Percentiles rank a stretch among this genome's conserved stretches.
Evolutionary conservation across 1,284 basidiomycete species (phyloP).

Genomic region (Pterulicium gracile): DNA sequence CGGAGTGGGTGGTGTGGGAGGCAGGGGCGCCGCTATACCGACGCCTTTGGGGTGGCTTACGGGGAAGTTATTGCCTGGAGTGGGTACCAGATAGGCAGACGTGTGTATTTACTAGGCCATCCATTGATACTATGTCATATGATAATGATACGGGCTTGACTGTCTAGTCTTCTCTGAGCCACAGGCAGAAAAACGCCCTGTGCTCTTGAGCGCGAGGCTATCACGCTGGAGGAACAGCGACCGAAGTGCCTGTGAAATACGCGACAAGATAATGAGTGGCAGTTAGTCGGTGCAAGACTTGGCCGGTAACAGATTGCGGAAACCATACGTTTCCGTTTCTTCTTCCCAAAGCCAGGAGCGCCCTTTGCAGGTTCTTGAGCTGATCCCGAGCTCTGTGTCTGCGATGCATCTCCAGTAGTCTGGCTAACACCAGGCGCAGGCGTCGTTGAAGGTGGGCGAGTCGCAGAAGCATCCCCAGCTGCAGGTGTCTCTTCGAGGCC

Average conservation of each 20-base stretch:
- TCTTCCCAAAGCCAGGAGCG: constrained; percentile 46
- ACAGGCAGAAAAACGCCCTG: neutral
- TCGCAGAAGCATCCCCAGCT: neutral
- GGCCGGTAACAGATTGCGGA: no score
- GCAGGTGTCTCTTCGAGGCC: constrained; percentile 5
- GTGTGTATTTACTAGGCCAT: no score
- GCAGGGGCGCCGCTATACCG: constrained; percentile 44
- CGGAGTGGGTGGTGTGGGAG: constrained; percentile 41
- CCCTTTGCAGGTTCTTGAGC: constrained; percentile 32
- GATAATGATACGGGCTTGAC: no score
- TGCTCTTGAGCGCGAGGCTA: neutral
- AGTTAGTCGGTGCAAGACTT: no score
- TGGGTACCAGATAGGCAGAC: constrained; percentile 39
- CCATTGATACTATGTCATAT: no score
- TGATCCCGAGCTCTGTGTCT: constrained; percentile 31
- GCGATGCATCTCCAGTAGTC: constrained; percentile 13
- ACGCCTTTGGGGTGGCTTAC: constrained; percentile 74
- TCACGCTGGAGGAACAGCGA: neutral
- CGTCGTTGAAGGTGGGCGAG: neutral
- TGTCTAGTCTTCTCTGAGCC: no score
- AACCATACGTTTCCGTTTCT: constrained; percentile 64
- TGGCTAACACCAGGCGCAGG: constrained; percentile 1
- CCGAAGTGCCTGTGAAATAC: neutral
- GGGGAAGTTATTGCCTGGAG: constrained; percentile 51
- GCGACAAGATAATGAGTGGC: neutral